Evolutionary conservation across 169 alveolate genomes (phyloP).

Genomic region (Cryptosporidium viatorum): DNA sequence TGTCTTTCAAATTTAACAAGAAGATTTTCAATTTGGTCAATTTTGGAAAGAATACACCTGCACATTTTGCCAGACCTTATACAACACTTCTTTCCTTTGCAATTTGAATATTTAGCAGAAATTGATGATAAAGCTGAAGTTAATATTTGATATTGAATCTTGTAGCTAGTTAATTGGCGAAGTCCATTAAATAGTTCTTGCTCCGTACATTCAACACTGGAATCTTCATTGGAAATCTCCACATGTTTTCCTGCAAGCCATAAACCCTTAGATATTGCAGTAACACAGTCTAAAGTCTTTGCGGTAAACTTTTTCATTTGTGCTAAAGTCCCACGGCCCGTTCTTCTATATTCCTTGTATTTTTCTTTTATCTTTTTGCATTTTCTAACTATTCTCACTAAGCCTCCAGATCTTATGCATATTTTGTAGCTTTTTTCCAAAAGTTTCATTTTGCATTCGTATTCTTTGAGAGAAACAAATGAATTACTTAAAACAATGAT

Average conservation of each 20-base stretch:
- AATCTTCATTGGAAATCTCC: neutral
- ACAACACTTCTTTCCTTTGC: neutral
- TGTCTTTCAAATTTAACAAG: neutral
- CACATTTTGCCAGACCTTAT: neutral
- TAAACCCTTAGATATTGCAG: neutral
- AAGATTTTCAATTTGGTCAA: neutral
- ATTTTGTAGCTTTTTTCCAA: neutral
- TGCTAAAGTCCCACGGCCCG: neutral
- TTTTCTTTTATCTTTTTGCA: neutral
- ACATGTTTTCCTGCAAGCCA: neutral
- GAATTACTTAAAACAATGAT: neutral
- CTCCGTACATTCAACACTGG: neutral
- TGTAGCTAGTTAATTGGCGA: neutral
- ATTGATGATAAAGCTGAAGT: neutral
- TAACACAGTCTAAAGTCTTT: neutral
- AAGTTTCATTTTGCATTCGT: neutral
- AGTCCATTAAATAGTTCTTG: neutral
- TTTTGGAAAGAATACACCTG: neutral
- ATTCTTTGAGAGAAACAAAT: neutral
- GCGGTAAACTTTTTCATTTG: neutral
- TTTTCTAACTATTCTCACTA: neutral
- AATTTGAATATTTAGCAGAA: too few species aligned
- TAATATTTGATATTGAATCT: neutral
- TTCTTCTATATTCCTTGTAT: neutral
- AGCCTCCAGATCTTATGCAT: neutral